Conservation (phyloP, 257 asterid species). For the Forsythia suspensa region DNA sequence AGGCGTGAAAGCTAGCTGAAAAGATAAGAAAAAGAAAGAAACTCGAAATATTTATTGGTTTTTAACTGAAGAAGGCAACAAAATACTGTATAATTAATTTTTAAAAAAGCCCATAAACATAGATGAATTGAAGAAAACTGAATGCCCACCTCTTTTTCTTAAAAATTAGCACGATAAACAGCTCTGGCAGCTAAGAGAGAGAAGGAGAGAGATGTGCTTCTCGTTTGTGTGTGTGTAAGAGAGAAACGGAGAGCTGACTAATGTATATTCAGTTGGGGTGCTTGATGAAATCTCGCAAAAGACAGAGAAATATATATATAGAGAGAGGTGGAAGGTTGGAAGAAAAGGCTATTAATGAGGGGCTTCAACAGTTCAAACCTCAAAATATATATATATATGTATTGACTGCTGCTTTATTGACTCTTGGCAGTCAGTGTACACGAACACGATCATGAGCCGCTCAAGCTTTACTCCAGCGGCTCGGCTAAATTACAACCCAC, state of each 20-base stretch:
- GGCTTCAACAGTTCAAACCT: neutral
- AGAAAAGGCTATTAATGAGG: conserved; percentile 27
- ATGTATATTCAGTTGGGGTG: neutral
- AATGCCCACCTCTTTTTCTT: neutral
- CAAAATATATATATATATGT: neutral
- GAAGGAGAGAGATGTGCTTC: neutral
- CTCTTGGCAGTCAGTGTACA: neutral
- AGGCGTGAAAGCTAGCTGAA: neutral
- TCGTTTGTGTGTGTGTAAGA: neutral
- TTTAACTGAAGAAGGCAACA: too few species aligned
- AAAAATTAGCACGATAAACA: neutral
- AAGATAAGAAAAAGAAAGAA: too few species aligned
- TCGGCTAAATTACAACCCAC: neutral
- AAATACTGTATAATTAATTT: neutral
- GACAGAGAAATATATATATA: neutral
- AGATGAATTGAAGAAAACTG: conserved; percentile 4
- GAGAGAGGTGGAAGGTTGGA: conserved; percentile 13
- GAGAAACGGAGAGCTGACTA: neutral
- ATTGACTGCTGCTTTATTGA: conserved; percentile 14
- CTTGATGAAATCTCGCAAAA: neutral
- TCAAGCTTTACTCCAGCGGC: neutral
- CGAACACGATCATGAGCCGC: neutral
- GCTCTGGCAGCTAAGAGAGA: neutral
- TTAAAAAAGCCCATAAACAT: neutral
- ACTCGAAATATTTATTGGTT: too few species aligned